phyloP scores from a whole-genome alignment of 2,329 filamentous ascomycete species.

The Beauveria australis region DNA sequence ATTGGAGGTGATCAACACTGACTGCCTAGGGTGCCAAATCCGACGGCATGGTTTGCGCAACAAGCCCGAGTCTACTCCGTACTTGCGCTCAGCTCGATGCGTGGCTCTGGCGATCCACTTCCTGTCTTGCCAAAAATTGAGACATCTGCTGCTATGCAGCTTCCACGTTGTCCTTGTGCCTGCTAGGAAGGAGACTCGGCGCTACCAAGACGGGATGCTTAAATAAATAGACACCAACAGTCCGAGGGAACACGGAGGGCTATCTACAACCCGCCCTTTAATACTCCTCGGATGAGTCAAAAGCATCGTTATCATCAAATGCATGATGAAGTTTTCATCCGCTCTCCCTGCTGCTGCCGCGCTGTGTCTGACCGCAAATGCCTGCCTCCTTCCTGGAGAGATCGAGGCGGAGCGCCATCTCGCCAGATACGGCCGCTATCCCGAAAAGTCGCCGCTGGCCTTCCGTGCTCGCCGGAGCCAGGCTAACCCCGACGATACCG shows the following conservation, averaged over 20 bases:
- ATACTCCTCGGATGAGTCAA: neutral
- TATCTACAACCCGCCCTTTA: neutral
- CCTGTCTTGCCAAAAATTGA: too few relatives aligned
- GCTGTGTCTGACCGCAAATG: constrained; percentile 17
- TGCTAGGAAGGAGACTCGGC: too few relatives aligned
- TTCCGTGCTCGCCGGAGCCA: constrained; percentile 10
- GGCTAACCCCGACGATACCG: constrained; percentile 15
- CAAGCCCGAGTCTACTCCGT: too few relatives aligned
- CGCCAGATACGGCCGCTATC: neutral
- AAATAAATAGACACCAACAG: too few relatives aligned
- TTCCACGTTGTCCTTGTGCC: too few relatives aligned
- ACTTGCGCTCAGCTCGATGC: too few relatives aligned
- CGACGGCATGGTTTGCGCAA: too few relatives aligned
- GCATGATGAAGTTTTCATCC: constrained; percentile 22
- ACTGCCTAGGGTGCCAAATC: too few relatives aligned
- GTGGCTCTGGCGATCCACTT: too few relatives aligned
- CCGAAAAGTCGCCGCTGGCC: neutral
- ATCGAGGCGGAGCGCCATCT: constrained; percentile 15
- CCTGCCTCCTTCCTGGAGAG: constrained; percentile 32
- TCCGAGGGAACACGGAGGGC: neutral
- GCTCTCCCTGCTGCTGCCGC: constrained; percentile 15
- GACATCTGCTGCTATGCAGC: too few relatives aligned
- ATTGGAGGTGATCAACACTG: too few relatives aligned
- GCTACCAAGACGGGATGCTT: too few relatives aligned
- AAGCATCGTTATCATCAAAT: neutral